Percentiles rank a stretch among this genome's conserved stretches.
These are phyloP conservation scores for Saccharomycopsis guyanensis DNA, from an alignment of 805 yeast species.

Conservation along the genomic window DNA sequence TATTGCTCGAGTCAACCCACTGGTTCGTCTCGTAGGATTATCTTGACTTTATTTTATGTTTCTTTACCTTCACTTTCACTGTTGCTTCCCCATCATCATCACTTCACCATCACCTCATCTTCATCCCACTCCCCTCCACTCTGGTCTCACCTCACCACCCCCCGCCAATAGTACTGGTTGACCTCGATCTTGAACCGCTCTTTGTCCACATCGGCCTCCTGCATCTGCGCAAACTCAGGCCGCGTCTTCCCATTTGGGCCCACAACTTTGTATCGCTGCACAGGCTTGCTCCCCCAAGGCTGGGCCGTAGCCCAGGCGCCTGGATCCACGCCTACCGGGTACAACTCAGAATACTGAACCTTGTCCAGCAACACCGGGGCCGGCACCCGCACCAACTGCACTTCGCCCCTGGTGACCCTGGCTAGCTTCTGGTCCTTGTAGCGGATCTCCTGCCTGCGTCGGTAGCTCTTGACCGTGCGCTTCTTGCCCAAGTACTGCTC, in stretches of 20 bases:
- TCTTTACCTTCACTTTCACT: too few species aligned
- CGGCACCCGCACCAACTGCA: background rate
- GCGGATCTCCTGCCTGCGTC: background rate
- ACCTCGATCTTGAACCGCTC: constrained; percentile 8
- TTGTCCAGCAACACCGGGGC: background rate
- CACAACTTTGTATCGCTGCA: background rate
- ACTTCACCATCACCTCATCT: too few species aligned
- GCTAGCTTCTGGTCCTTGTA: constrained; percentile 1
- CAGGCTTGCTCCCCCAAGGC: background rate
- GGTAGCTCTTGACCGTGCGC: background rate
- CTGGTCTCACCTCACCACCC: too few species aligned
- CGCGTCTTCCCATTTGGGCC: background rate
- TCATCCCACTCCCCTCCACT: too few species aligned
- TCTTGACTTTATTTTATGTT: too few species aligned
- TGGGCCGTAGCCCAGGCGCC: background rate
- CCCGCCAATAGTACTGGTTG: constrained; percentile 13
- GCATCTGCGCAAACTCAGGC: background rate
- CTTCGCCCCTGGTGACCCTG: background rate
- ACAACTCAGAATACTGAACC: constrained; percentile 2
- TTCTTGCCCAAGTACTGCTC: constrained; percentile 13
- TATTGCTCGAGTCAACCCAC: too few species aligned
- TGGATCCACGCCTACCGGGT: constrained; percentile 2
- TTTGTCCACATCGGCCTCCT: constrained; percentile 9
- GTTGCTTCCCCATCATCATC: too few species aligned
- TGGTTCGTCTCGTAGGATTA: too few species aligned